Base-by-base conservation (phyloP, 306 rosid genomes). In the Dalbergia cultrata region DNA sequence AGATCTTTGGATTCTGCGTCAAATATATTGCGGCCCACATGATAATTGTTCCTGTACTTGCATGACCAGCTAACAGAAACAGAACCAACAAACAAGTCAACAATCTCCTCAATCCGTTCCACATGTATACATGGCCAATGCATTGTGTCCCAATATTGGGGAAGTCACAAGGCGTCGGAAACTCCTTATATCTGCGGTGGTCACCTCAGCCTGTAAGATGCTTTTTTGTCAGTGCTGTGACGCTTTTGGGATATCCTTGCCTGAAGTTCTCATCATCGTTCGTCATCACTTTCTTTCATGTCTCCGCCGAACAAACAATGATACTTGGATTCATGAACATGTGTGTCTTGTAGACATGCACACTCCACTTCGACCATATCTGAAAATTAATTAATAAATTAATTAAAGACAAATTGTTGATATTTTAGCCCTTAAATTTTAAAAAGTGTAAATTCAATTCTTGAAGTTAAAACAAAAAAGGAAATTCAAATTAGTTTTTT, bases 291-390 rank as follows among this genome's bases (percentile, higher is more conserved):
- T 5, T 50, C 12, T 41, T 5, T 53, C 87, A 83, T 4, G 62
- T 14, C 13, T 83, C 80, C 4, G 87, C 44, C 1, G 3, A 18
- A 21, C 77, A 82, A 1, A 82, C 74, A 0, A 82, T 53, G 16
- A 82, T 34, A 8, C 64, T 72, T 35, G 89, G 86, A 12, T 19
- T 57, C 12, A 82, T 79, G 64, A 82, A 79, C 73, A 81, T 39
- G 41, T 81, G 62, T 5, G 68, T 85, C 76, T 67, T 81, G 83
- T 77, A 85, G n/a, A n/a, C n/a, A n/a, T 4, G 22, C 1, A 26
- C 31, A 81, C 67, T 6, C 85, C 87, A 7, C 49, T 80, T 54
- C 16, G 3, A 17, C 86, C 41, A 13, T 61, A 61, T 61, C 67
- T 61, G 43, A 58, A 58, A 58, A 14, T 4, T 14, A 4, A 5